Percentiles rank a stretch among this genome's conserved stretches.
Conservation (phyloP, 306 rosid genomes). For the Citrullus colocynthis region DNA sequence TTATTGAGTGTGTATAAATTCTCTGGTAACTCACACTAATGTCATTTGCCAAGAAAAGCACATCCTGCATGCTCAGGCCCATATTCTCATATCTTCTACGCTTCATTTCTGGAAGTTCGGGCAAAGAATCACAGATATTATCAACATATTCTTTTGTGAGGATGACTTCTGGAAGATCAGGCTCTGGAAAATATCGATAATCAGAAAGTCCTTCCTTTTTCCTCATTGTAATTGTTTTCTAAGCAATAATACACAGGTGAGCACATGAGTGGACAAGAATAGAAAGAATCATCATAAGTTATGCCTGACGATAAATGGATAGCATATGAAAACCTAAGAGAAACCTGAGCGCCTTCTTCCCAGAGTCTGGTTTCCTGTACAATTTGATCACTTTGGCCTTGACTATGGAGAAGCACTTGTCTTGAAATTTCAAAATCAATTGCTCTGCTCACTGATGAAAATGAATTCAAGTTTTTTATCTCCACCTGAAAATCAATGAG, state of each 20-base stretch:
- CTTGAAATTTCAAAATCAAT: constrained; percentile 91
- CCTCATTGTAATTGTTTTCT: constrained; percentile 94
- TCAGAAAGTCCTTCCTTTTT: constrained; percentile 96
- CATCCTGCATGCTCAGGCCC: constrained; percentile 92
- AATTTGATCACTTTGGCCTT: constrained; percentile 68
- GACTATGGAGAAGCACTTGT: constrained; percentile 59
- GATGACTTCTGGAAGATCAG: constrained; percentile 77
- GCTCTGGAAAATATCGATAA: constrained; percentile 95
- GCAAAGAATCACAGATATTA: constrained; percentile 42
- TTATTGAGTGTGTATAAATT: not conserved
- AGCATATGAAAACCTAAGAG: constrained; percentile 11
- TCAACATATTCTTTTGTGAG: constrained; percentile 65
- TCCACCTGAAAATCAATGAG: constrained; percentile 57
- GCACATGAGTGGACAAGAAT: constrained; percentile 13
- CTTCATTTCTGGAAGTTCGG: constrained; percentile 91
- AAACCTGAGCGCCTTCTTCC: constrained; percentile 92
- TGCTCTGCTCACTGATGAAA: constrained; percentile 68
- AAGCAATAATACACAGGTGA: constrained; percentile 17
- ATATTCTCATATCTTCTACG: constrained; percentile 70
- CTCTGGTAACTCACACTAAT: constrained; percentile 44
- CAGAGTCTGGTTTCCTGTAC: constrained; percentile 87
- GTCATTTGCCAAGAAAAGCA: constrained; percentile 80
- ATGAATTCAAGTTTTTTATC: constrained; percentile 83
- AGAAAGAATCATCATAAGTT: not conserved
- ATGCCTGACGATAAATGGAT: constrained; percentile 7